phyloP scores from a whole-genome alignment of 805 yeast species.

The Brettanomyces bruxellensis region DNA sequence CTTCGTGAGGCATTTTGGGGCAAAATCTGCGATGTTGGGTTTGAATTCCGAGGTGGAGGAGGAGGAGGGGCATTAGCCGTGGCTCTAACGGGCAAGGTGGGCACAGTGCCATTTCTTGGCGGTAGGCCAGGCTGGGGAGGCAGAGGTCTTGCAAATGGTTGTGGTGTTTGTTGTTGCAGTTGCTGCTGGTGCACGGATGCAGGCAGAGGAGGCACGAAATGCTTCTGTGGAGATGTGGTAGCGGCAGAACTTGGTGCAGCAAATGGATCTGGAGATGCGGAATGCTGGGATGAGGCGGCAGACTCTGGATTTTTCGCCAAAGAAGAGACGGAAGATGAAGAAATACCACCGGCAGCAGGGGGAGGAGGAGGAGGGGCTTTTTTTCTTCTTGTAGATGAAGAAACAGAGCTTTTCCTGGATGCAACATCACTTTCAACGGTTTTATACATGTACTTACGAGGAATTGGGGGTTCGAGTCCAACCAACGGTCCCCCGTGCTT shows the following conservation, averaged over 20 bases:
- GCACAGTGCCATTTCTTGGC: background rate
- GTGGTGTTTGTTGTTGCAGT: conserved; percentile 3
- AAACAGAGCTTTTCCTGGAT: background rate
- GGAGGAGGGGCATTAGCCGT: conserved; percentile 2
- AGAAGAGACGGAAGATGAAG: conserved; percentile 13
- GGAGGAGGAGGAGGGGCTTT: conserved; percentile 34
- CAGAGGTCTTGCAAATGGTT: conserved; percentile 5
- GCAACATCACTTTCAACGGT: conserved; percentile 4
- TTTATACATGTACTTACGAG: conserved; percentile 35
- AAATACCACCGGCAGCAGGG: conserved; percentile 11
- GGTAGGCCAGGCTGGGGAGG: conserved; percentile 3
- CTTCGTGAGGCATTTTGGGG: background rate
- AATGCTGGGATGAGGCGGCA: conserved; percentile 6
- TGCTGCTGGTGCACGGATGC: conserved; percentile 6
- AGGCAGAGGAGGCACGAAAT: background rate
- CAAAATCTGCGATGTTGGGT: background rate
- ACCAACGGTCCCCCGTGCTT: conserved; percentile 73
- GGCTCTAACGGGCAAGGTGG: background rate
- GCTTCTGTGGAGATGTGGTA: conserved; percentile 5
- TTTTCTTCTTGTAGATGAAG: conserved; percentile 12
- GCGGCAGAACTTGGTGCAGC: conserved; percentile 8
- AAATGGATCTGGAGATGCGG: conserved; percentile 1
- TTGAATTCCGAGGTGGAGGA: background rate
- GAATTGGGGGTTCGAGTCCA: conserved; percentile 79
- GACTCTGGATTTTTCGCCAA: conserved; percentile 8